Conservation (phyloP, 179 eudicot species). For the Gypsophila paniculata region DNA sequence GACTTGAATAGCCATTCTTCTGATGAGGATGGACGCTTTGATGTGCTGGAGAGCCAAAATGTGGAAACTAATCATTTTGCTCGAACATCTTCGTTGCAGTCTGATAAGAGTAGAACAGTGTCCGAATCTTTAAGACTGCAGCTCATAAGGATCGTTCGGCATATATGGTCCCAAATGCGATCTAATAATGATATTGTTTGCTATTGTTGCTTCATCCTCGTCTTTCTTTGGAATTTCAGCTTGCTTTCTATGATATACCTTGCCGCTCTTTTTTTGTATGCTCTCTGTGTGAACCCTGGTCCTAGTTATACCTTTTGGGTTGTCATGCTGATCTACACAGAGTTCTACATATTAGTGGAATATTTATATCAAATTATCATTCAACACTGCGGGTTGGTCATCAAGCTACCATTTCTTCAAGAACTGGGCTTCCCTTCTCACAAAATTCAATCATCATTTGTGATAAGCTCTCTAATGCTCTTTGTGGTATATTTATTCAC, state of each 20-base stretch:
- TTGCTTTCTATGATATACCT: conserved; percentile 92
- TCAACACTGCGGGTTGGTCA: conserved; percentile 82
- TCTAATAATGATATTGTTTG: conserved; percentile 93
- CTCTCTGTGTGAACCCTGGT: conserved; percentile 86
- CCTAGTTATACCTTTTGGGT: conserved; percentile 90
- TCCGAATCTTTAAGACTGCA: conserved; percentile 71
- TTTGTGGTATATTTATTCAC: conserved; percentile 87
- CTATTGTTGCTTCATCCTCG: conserved; percentile 85
- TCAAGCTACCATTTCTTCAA: conserved; percentile 48
- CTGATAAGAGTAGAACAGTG: conserved; percentile 65
- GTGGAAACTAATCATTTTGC: conserved; percentile 33
- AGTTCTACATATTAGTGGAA: conserved; percentile 70
- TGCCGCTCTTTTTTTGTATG: conserved; percentile 86
- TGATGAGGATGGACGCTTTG: conserved; percentile 42
- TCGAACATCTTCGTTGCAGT: conserved; percentile 65
- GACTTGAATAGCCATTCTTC: conserved; percentile 44
- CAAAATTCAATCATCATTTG: conserved; percentile 78
- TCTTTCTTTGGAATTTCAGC: conserved; percentile 96
- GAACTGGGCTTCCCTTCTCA: conserved; percentile 81
- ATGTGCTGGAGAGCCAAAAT: conserved; percentile 44
- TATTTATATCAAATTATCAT: conserved; percentile 88
- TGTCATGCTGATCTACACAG: conserved; percentile 80
- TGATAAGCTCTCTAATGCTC: conserved; percentile 67
- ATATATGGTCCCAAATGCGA: conserved; percentile 93
- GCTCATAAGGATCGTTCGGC: conserved; percentile 61